Base-by-base conservation (phyloP, 495 filamentous ascomycete genomes). In the Pyronema omphalodes region DNA sequence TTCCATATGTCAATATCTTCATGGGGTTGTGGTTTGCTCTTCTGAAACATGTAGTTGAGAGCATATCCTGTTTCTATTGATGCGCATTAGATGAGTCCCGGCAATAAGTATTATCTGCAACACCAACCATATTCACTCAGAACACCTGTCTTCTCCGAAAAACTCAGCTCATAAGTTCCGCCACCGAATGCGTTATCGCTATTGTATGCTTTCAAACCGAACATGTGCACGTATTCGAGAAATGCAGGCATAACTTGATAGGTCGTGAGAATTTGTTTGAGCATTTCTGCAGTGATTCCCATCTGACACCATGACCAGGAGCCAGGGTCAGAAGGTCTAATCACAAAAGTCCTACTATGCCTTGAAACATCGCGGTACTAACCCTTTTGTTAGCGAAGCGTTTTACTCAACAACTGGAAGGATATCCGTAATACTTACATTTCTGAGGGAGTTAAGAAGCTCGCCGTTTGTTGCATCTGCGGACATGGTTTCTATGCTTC, bases 191-290 rank as follows among this genome's bases (percentile, higher is more conserved):
- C 9, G 44, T 47, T 59, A 47, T 47, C n/a, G 1, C 12, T 14
- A 11, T 47, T 15, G 12, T 47, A 12, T 2, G 36, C 23, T 34
- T 29, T 60, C 23, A 56, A 40, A 6, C 58, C 56, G 41, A 60
- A 60, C 37, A 51, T 55, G 17, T 59, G 58, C 8, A 60, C 43
- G 18, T 55, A 60, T 36, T 60, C 58, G 14, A 60, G 33, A 41
- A 60, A 60, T 4, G 51, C 58, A n/a, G 58, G 58, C 58, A 59
- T 60, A 9, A 60, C 56, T 52, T 60, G 51, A 29, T 60, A 57
- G 8, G 51, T 53, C n/a, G 55, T 58, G 36, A 60, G 53, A 37
- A 60, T 36, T 53, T 60, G 56, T 41, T 56, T 52, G 3, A 58
- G 34, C 23, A 37, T 52, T 19, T 60, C 58, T 23, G 44, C 37